Evolutionary conservation across 768 basidiomycete species (phyloP), one percentile per base, ranked within the genome.

Genomic region (Lyophyllum atratum): DNA sequence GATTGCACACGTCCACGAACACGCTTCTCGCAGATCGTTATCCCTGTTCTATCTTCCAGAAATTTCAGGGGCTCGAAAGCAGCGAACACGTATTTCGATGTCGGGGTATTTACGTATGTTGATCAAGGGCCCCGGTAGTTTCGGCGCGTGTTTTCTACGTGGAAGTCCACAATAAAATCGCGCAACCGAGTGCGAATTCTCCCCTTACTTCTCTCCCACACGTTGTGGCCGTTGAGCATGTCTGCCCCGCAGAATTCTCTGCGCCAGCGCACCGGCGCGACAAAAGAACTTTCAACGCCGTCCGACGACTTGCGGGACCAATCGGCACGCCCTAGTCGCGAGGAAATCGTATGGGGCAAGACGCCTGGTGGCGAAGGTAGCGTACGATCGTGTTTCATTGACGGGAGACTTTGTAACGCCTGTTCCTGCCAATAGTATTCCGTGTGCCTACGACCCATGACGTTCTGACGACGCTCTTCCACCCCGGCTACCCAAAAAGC

Each of bases 361-460:
- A 94, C 92, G 0, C 90, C 90, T 15, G 68, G 78, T 34, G 92
- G 90, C 40, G 84, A 89, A 80, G 92, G 92, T 89, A 61, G 40
- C 78, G 65, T 50, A 26, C 49, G 34, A 55, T 54, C 39, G 26
- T 60, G 29, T 59, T 15, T 58, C 25, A 31, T 59, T 24, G 21
- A 14, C 10, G 40, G 22, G 25, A 46, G 12, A 29, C 4, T 37
- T 12, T 26, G 34, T 29, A 24, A 48, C 29, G 34, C 31, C 34
- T 42, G 34, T 10, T 56, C 10, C 53, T 49, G 48, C 17, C 43
- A 43, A 26, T 60, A 98, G 95, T 97, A 7, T 99, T 99, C 69
- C 84, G 86, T 58, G 93, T 96, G 43, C 94, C 94, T 11, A 92
- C 93, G 19, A 96, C 94, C 0, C 90, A 94, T 70, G 92, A 95